Conservation (phyloP, 106 monocot species). For the Acanthochlamys bracteata region DNA sequence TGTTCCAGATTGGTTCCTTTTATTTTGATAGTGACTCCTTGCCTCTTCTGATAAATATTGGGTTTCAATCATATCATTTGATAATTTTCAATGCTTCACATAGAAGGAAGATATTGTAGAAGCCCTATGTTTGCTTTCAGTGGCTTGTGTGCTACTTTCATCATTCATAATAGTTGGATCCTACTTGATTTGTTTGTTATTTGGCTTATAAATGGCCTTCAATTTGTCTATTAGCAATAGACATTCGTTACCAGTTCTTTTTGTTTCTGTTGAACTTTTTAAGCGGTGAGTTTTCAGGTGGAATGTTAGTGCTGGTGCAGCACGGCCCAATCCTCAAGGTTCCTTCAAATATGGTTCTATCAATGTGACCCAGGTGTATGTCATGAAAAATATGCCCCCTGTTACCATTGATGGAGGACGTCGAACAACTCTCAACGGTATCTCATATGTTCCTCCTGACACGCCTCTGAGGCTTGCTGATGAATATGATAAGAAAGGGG, state of each 20-base stretch:
- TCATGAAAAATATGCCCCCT: constrained; percentile 43
- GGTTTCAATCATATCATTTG: too few species aligned
- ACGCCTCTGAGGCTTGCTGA: constrained; percentile 77
- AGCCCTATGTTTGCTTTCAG: too few species aligned
- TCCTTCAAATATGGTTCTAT: constrained; percentile 73
- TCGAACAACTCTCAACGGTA: constrained; percentile 52
- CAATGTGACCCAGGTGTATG: constrained; percentile 60
- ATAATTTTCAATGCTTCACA: too few species aligned
- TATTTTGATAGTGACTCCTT: too few species aligned
- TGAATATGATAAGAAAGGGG: constrained; percentile 32
- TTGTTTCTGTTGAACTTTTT: neutral
- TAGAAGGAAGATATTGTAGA: too few species aligned
- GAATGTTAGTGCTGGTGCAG: constrained; percentile 70
- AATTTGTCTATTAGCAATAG: too few species aligned
- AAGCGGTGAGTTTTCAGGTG: constrained; percentile 25
- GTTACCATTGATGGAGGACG: constrained; percentile 48
- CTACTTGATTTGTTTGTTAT: too few species aligned
- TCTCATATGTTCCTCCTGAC: constrained; percentile 42
- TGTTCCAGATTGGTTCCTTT: neutral
- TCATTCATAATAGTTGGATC: too few species aligned
- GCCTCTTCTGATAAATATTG: too few species aligned
- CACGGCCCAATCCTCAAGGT: constrained; percentile 79
- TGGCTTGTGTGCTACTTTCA: too few species aligned
- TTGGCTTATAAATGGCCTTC: too few species aligned
- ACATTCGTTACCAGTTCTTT: too few species aligned